These are phyloP conservation scores for Kwoniella sp. DNA, from an alignment of 768 basidiomycete genomes.

Conservation along the genomic window DNA sequence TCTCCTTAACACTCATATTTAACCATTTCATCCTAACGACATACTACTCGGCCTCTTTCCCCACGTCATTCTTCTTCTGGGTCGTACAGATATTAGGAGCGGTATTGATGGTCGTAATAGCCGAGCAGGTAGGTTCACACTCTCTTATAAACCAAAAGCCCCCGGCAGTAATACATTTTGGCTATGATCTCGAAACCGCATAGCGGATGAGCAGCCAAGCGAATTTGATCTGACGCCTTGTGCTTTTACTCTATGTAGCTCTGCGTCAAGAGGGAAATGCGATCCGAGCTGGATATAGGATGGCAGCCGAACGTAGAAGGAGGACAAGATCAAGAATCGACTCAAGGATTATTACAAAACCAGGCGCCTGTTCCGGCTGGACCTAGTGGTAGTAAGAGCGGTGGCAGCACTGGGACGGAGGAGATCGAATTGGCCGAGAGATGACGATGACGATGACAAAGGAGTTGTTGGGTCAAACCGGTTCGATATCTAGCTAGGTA, in stretches of 20 bases:
- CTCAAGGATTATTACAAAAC: constrained; percentile 10
- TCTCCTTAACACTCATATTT: constrained; percentile 84
- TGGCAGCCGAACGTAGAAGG: constrained; percentile 25
- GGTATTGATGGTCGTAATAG: constrained; percentile 71
- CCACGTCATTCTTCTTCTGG: constrained; percentile 94
- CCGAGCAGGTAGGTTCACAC: constrained; percentile 76
- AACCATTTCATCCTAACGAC: constrained; percentile 91
- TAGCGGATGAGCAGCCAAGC: too few relatives aligned
- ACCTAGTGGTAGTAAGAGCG: neutral
- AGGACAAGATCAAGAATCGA: neutral
- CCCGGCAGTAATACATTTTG: too few relatives aligned
- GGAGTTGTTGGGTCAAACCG: neutral
- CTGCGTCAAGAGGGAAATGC: constrained; percentile 32
- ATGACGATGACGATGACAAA: neutral
- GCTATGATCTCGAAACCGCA: too few relatives aligned
- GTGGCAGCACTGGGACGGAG: constrained; percentile 1
- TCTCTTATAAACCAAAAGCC: too few relatives aligned
- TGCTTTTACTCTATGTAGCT: too few relatives aligned
- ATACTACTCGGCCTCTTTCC: constrained; percentile 77
- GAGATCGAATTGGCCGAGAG: constrained; percentile 5
- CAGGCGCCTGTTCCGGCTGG: constrained; percentile 4
- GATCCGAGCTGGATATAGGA: constrained; percentile 29
- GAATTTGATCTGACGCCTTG: too few relatives aligned
- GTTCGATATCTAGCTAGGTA: too few relatives aligned
- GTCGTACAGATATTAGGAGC: constrained; percentile 71